Conservation (phyloP, 371 early-diverging fungal species). For the Funneliformis caledonium region DNA sequence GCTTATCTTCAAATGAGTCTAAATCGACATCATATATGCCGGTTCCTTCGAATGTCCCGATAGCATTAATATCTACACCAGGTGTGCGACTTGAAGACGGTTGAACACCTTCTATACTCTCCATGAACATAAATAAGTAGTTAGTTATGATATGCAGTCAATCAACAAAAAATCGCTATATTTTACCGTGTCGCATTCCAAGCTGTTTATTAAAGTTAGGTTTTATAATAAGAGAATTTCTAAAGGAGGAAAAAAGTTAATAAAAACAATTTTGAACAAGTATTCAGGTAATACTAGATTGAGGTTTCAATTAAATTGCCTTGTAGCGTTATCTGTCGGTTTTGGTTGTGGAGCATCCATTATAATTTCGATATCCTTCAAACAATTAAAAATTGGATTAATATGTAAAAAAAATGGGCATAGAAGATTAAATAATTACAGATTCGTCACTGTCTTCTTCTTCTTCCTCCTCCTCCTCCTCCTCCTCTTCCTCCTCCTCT, state of each 20-base stretch:
- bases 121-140: constrained; percentile 42
- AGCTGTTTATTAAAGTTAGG: constrained; percentile 46
- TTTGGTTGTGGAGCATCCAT: constrained; percentile 52
- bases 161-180: not conserved
- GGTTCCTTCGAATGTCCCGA: constrained; percentile 78
- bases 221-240: constrained; percentile 62
- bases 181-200: constrained; percentile 19
- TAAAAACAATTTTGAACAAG: too few species aligned
- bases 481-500: constrained; percentile 43
- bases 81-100: constrained; percentile 44
- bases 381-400: not conserved
- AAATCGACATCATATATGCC: constrained; percentile 87
- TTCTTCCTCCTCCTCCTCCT: constrained; percentile 47
- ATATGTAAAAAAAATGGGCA: not conserved
- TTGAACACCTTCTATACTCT: constrained; percentile 41
- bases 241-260: constrained; percentile 8
- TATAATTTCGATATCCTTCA: constrained; percentile 70
- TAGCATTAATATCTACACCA: constrained; percentile 72
- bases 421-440: constrained; percentile 44
- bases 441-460: constrained; percentile 56
- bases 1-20: constrained; percentile 91
- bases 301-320: not conserved
- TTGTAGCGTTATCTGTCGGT: constrained; percentile 39
- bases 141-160: constrained; percentile 35
- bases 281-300: too few species aligned